phyloP scores from a whole-genome alignment of 352 stramenopile species.

The Globisporangium yorkense region DNA sequence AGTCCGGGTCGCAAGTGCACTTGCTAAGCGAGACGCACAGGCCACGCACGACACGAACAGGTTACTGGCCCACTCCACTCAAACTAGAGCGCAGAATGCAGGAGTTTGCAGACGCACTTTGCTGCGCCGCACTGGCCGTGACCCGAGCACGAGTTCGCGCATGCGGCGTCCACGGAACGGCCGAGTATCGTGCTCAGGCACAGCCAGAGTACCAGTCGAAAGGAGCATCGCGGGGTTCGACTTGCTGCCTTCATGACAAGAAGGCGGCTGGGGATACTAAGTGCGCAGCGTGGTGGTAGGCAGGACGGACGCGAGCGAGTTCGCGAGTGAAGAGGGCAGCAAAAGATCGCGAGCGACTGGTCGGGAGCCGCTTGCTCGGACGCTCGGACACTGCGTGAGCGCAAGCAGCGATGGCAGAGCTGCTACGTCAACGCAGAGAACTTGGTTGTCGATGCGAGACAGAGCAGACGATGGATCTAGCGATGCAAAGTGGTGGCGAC shows the following conservation, averaged over 20 bases:
- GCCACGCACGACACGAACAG: not conserved
- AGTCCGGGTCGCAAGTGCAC: slow-evolving; percentile 65
- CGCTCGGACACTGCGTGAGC: no score
- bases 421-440: no score
- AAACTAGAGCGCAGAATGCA: not conserved
- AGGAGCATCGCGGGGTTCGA: not conserved
- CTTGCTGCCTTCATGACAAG: not conserved
- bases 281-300: no score
- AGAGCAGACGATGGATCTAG: no score
- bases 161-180: slow-evolving; percentile 22
- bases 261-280: no score
- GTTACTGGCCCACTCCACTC: not conserved
- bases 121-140: slow-evolving; percentile 42
- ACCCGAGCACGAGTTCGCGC: slow-evolving; percentile 58
- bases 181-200: slow-evolving; percentile 2
- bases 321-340: no score
- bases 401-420: no score
- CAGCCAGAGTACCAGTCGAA: slow-evolving; percentile 3
- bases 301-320: no score
- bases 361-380: no score
- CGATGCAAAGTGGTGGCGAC: no score
- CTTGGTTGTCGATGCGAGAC: no score
- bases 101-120: slow-evolving; percentile 25
- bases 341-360: no score
- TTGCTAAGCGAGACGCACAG: slow-evolving; percentile 20